These are phyloP conservation scores for Craterostigma plantagineum DNA, from an alignment of 257 asterid species.

Conservation along the genomic window DNA sequence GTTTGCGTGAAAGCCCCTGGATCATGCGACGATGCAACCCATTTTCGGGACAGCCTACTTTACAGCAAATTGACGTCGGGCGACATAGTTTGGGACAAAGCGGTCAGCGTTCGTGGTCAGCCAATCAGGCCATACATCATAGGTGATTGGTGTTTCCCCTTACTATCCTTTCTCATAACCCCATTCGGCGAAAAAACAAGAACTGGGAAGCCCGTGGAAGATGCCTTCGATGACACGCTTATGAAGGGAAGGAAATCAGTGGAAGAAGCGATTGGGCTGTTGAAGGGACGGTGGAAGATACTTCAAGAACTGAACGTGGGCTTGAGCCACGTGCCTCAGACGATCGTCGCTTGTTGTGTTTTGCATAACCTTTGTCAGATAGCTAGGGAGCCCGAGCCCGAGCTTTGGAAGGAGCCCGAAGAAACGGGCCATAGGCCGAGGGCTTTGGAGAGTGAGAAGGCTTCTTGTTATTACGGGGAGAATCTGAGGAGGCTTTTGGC, in stretches of 20 bases:
- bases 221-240: conserved; percentile 74
- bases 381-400: conserved; percentile 96
- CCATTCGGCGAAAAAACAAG: conserved; percentile 49
- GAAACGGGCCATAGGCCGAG: conserved; percentile 74
- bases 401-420: conserved; percentile 88
- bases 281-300: conserved; percentile 95
- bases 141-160: conserved; percentile 81
- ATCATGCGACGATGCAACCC: conserved; percentile 75
- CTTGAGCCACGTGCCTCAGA: conserved; percentile 77
- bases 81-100: conserved; percentile 81
- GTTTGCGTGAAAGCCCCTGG: conserved; percentile 97
- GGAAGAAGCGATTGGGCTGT: conserved; percentile 84
- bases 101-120: conserved; percentile 57
- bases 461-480: conserved; percentile 59
- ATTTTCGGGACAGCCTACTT: conserved; percentile 79
- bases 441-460: conserved; percentile 70
- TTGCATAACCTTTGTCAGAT: conserved; percentile 92
- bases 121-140: conserved; percentile 77
- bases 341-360: conserved; percentile 90
- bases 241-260: conserved; percentile 64
- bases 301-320: conserved; percentile 88
- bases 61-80: conserved; percentile 58
- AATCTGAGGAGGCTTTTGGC: conserved; percentile 71
- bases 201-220: conserved; percentile 60
- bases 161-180: conserved; percentile 71